These are phyloP conservation scores for Tylopilus sp. DNA, from an alignment of 768 basidiomycete species.

Conservation along the genomic window DNA sequence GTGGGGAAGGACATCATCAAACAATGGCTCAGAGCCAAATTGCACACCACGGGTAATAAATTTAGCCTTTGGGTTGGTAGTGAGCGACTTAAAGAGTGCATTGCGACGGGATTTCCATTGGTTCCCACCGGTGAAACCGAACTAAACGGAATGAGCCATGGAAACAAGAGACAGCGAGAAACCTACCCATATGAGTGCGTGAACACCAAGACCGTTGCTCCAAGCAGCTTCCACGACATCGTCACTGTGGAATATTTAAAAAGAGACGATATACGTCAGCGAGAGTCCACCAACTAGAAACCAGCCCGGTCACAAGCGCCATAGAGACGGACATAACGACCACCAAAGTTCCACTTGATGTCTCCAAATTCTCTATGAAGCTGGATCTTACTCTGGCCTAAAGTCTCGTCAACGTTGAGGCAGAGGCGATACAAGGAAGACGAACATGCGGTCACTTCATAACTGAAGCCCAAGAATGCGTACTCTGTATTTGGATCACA, in stretches of 20 bases:
- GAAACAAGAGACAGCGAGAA: not conserved
- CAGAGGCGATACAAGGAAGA: not conserved
- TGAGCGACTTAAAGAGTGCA: slow-evolving; percentile 47
- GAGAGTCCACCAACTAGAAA: slow-evolving; percentile 33
- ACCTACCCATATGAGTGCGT: slow-evolving; percentile 69
- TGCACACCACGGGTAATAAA: slow-evolving; percentile 65
- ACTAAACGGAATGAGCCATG: slow-evolving; percentile 19
- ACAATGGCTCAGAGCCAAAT: slow-evolving; percentile 71
- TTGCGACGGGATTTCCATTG: slow-evolving; percentile 55
- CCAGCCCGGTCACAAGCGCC: slow-evolving; percentile 38
- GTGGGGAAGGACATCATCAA: slow-evolving; percentile 52
- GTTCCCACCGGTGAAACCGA: slow-evolving; percentile 37
- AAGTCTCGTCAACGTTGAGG: not conserved
- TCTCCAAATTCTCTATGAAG: slow-evolving; percentile 56
- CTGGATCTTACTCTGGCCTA: slow-evolving; percentile 55
- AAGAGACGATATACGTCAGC: slow-evolving; percentile 12
- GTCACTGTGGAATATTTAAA: slow-evolving; percentile 34
- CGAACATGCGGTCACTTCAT: slow-evolving; percentile 65
- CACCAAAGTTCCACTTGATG: slow-evolving; percentile 55
- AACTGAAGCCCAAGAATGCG: slow-evolving; percentile 75
- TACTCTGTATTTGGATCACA: slow-evolving; percentile 62
- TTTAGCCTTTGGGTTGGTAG: slow-evolving; percentile 58
- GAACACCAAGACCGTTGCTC: slow-evolving; percentile 64
- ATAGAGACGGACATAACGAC: slow-evolving; percentile 60
- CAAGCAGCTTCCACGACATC: slow-evolving; percentile 68